phyloP scores from a whole-genome alignment of 2,329 filamentous ascomycete species.

The Epichloe amarillans region DNA sequence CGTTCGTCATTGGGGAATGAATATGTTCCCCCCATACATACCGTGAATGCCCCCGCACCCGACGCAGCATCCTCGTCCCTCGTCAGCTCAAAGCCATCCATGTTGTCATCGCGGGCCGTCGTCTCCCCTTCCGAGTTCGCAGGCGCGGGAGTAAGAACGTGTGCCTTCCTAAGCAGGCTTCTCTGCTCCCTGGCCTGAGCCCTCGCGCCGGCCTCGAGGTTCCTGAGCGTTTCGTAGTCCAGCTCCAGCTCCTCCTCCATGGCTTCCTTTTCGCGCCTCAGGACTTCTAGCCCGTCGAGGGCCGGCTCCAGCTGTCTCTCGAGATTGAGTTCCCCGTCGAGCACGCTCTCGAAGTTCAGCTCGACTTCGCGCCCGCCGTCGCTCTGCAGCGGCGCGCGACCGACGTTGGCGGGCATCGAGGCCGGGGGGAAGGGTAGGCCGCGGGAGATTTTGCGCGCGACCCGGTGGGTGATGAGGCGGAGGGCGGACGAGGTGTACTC shows the following conservation, averaged over 20 bases:
- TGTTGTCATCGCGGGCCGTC: not conserved
- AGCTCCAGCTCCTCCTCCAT: slow-evolving; percentile 41
- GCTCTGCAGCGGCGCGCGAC: slow-evolving; percentile 10
- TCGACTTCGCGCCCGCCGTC: slow-evolving; percentile 39
- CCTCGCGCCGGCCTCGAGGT: slow-evolving; percentile 42
- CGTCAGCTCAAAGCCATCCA: slow-evolving; percentile 3
- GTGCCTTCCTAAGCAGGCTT: slow-evolving; percentile 34
- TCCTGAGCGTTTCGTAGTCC: slow-evolving; percentile 38
- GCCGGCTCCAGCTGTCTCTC: slow-evolving; percentile 48
- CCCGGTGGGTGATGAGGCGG: slow-evolving; percentile 37
- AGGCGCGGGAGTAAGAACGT: slow-evolving; percentile 33
- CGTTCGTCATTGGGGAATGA: too few species aligned
- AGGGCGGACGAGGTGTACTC: slow-evolving; percentile 43
- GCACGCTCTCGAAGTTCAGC: slow-evolving; percentile 52
- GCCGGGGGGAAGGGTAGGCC: slow-evolving; percentile 58
- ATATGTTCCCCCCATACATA: slow-evolving; percentile 4
- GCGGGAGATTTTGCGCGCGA: slow-evolving; percentile 43
- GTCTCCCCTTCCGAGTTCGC: slow-evolving; percentile 5
- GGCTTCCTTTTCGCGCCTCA: slow-evolving; percentile 42
- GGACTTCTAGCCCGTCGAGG: slow-evolving; percentile 47
- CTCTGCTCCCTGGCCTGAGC: slow-evolving; percentile 38
- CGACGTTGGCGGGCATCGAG: slow-evolving; percentile 12
- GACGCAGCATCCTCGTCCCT: not conserved
- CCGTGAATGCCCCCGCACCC: slow-evolving; percentile 7
- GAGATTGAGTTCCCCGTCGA: slow-evolving; percentile 42